Evolutionary conservation across 805 yeast species (phyloP), one percentile per base, ranked within the genome.

Genomic region (Pichia paraexigua): DNA sequence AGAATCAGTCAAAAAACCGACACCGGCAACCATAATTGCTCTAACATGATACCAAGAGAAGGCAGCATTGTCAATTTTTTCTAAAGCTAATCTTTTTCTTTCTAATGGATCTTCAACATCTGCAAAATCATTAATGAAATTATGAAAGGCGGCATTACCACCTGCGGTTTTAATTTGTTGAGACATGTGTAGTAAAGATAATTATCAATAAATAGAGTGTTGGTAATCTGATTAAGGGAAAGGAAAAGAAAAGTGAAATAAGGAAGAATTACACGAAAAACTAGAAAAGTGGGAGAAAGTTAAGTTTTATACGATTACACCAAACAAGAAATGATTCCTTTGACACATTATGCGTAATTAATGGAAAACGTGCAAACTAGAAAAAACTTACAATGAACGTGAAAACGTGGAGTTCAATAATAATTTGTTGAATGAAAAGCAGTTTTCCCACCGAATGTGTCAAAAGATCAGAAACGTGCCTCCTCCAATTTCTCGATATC

Each of bases 1-100:
- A 51, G 96, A 81, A 71, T 89, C 97, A 28, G 96, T 89, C 71
- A 90, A 69, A 80, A 89, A 89, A 67, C 97, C 97, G 58, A 89
- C 94, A 75, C 97, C 89, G 13, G 96, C 95, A 65, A 87, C 89
- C 69, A 79, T 66, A 61, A 87, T 85, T 74, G 89, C 86, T 70
- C 88, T 80, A 49, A 86, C 69, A 63, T 87, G 94, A 63, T 86
- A 83, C 94, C 90, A 83, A 53, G 91, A 87, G 60, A 87, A 87
- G 0, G 75, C 69, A 50, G 89, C 87, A 59, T 83, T 82, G 69
- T 87, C 95, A 57, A 87, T 87, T 65, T 85, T 86, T 67, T 85
- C 89, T 64, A 87, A 73, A 43, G 95, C 95, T 63, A 86, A 72
- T 74, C 91, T 79, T 77, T 92, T 81, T 78, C 95, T 83, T 69